Percentiles rank a stretch among this genome's conserved stretches.
Evolutionary conservation across 805 yeast genomes (phyloP).

Genomic region (Gaillardinia entomophila): DNA sequence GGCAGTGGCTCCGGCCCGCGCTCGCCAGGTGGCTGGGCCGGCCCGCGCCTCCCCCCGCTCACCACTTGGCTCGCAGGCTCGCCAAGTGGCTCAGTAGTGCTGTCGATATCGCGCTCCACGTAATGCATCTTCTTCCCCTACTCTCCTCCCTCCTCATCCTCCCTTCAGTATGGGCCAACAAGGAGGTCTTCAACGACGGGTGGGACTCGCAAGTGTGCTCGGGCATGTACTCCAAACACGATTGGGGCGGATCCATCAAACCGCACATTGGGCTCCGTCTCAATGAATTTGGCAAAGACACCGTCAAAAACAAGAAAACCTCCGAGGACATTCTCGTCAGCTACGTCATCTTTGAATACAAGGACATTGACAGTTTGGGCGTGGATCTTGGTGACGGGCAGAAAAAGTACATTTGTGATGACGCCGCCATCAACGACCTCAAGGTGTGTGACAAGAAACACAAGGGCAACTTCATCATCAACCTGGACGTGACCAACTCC

Average conservation of each 20-base stretch:
- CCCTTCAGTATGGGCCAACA: too few species aligned
- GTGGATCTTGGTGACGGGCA: constrained; percentile 35
- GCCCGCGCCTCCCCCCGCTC: too few species aligned
- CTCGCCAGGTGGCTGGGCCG: too few species aligned
- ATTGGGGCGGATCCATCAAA: constrained; percentile 77
- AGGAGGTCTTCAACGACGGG: constrained; percentile 43
- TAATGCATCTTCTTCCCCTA: too few species aligned
- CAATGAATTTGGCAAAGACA: constrained; percentile 20
- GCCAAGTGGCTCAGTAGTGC: too few species aligned
- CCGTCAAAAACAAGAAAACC: constrained; percentile 15
- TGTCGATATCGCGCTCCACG: too few species aligned
- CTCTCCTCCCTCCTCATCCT: too few species aligned
- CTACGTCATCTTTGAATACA: constrained; percentile 76
- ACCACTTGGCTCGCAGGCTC: too few species aligned
- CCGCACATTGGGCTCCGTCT: constrained; percentile 41
- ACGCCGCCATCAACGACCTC: constrained; percentile 48
- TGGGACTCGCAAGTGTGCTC: constrained; percentile 65
- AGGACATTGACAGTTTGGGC: constrained; percentile 70
- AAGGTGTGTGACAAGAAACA: constrained; percentile 48
- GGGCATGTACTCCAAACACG: constrained; percentile 83
- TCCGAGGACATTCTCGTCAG: constrained; percentile 45
- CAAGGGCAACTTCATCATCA: constrained; percentile 58
- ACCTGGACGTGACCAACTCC: constrained; percentile 40
- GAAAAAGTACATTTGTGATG: constrained; percentile 69
- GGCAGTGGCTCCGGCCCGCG: too few species aligned